Evolutionary conservation across 129 eudicot genomes (phyloP).

Genomic region (Centella asiatica): DNA sequence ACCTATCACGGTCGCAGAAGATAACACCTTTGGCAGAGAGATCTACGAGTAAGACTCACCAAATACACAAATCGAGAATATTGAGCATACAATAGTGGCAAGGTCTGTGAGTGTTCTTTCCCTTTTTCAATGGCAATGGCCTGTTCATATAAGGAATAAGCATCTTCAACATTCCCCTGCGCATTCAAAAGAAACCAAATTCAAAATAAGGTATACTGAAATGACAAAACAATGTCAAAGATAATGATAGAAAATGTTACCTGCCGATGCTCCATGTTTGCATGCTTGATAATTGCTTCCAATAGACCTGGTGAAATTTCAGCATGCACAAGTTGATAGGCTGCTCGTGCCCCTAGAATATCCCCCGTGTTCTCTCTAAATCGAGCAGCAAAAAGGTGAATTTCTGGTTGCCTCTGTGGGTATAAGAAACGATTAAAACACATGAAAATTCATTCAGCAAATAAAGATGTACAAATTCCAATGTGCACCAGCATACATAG

Average conservation of each 20-base stretch:
- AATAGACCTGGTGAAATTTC: slow-evolving; percentile 96
- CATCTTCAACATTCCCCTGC: slow-evolving; percentile 85
- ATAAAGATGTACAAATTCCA: background rate
- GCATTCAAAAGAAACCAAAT: slow-evolving; percentile 10
- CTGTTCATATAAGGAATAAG: slow-evolving; percentile 83
- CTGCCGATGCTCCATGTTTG: slow-evolving; percentile 93
- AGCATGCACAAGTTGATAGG: slow-evolving; percentile 84
- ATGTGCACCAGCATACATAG: background rate
- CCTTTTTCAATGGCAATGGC: slow-evolving; percentile 94
- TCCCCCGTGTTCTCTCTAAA: slow-evolving; percentile 72
- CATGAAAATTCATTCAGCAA: background rate
- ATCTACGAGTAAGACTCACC: slow-evolving; percentile 43
- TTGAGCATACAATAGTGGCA: slow-evolving; percentile 80
- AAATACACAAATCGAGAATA: slow-evolving; percentile 72
- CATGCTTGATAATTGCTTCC: slow-evolving; percentile 90
- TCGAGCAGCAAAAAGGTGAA: slow-evolving; percentile 94
- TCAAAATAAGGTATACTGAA: slow-evolving; percentile 7
- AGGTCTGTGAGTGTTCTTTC: slow-evolving; percentile 87
- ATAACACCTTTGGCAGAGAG: background rate
- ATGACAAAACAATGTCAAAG: slow-evolving; percentile 4
- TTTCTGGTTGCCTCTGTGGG: slow-evolving; percentile 96
- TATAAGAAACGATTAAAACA: slow-evolving; percentile 12
- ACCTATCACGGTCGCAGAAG: background rate
- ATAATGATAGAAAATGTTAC: slow-evolving; percentile 34
- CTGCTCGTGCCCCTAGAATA: slow-evolving; percentile 79